Evolutionary conservation across 163 green algal species (phyloP).

Genomic region (Scenedesmus sp.): DNA sequence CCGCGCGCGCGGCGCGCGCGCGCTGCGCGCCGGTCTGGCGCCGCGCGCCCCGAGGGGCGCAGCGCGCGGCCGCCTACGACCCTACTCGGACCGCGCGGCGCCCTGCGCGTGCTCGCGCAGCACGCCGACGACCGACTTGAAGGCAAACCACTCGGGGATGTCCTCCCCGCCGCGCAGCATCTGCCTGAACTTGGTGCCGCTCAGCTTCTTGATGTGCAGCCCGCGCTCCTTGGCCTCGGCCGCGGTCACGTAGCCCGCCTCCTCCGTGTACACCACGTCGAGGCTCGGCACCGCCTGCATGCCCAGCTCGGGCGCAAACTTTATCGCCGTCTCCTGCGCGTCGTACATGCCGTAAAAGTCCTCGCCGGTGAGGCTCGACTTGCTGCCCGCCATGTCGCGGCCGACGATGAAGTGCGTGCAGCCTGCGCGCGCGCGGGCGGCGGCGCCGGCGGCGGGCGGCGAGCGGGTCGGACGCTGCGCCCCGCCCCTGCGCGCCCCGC

Average conservation of each 20-base stretch:
- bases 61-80: too few species aligned
- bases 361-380: constrained; percentile 65
- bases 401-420: constrained; percentile 83
- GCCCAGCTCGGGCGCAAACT: constrained; percentile 62
- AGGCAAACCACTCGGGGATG: constrained; percentile 89
- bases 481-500: too few species aligned
- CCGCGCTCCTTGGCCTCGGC: constrained; percentile 54
- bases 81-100: too few species aligned
- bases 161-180: constrained; percentile 76
- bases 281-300: constrained; percentile 74
- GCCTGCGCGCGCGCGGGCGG: constrained; percentile 50
- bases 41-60: too few species aligned
- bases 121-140: constrained; percentile 62
- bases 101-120: constrained; percentile 57
- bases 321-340: constrained; percentile 60
- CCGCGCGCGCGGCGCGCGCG: too few species aligned
- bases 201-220: constrained; percentile 69
- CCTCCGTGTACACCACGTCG: constrained; percentile 79
- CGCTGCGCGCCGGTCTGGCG: too few species aligned
- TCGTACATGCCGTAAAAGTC: constrained; percentile 81
- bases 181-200: constrained; percentile 76
- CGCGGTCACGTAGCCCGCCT: constrained; percentile 68
- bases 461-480: too few species aligned
- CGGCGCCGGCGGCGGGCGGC: constrained; percentile 13
- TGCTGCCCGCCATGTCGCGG: constrained; percentile 77